Percentiles rank a stretch among this genome's conserved stretches.
phyloP scores from a whole-genome alignment of 2,329 filamentous ascomycete species.

The Ceratocystis colombiana region DNA sequence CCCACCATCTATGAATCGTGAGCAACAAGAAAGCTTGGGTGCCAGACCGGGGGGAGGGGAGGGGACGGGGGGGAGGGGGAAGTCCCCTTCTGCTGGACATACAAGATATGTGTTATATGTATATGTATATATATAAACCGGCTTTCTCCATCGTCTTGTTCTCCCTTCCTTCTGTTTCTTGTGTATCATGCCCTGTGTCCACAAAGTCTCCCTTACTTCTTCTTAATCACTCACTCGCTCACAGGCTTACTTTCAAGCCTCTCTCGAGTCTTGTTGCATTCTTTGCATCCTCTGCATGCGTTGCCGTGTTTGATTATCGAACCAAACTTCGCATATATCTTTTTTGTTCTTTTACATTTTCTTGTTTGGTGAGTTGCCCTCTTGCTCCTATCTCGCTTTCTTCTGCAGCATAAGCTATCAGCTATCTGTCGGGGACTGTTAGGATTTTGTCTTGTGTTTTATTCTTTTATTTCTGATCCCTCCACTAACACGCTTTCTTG shows the following conservation, averaged over 20 bases:
- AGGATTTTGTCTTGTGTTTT: too few species aligned
- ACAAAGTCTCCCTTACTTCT: not conserved
- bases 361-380: too few species aligned
- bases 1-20: slow-evolving; percentile 2
- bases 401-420: too few species aligned
- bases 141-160: not conserved
- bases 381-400: too few species aligned
- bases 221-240: not conserved
- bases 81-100: not conserved
- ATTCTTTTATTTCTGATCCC: too few species aligned
- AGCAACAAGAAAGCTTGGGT: not conserved
- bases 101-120: not conserved
- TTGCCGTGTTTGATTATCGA: too few species aligned
- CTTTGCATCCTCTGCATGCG: not conserved
- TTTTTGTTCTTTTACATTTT: too few species aligned
- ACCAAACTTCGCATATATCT: too few species aligned
- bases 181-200: not conserved
- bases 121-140: not conserved
- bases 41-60: not conserved
- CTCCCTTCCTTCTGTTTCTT: not conserved
- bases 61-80: too few species aligned
- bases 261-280: not conserved
- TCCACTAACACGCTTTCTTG: too few species aligned
- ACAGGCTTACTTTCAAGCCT: not conserved
- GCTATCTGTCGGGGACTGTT: too few species aligned